Conservation (phyloP, 768 basidiomycete genomes). For the Agaricus blazei region DNA sequence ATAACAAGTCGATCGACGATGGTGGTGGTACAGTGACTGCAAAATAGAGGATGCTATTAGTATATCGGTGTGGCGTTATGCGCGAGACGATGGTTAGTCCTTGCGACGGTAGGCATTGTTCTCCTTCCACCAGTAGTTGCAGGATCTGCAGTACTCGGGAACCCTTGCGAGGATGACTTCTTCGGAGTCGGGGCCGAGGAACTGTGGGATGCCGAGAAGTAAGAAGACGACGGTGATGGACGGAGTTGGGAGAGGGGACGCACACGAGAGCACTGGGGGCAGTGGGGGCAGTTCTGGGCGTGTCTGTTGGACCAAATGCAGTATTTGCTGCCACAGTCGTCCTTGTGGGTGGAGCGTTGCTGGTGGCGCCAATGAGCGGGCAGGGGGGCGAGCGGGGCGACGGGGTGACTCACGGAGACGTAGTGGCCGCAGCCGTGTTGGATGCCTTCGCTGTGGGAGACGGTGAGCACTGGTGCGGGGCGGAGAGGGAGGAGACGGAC, state of each 20-base stretch:
- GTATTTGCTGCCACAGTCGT: constrained; percentile 48
- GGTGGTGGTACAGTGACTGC: constrained; percentile 7
- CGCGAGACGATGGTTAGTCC: constrained; percentile 12
- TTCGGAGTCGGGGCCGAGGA: constrained; percentile 62
- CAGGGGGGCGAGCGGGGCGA: constrained; percentile 6
- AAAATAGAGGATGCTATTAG: neutral
- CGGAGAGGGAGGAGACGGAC: constrained; percentile 24
- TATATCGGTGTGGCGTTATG: constrained; percentile 2
- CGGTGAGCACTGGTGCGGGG: constrained; percentile 13
- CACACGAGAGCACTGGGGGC: constrained; percentile 41
- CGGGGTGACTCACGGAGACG: constrained; percentile 43
- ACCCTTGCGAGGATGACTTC: constrained; percentile 53
- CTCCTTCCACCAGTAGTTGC: constrained; percentile 55
- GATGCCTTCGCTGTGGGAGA: constrained; percentile 57
- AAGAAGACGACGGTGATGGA: constrained; percentile 1
- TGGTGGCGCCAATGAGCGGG: constrained; percentile 19
- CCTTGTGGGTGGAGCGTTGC: constrained; percentile 46
- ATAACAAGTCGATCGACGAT: neutral
- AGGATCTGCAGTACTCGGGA: constrained; percentile 49
- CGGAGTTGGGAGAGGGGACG: constrained; percentile 15
- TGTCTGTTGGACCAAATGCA: constrained; percentile 33
- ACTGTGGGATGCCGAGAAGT: constrained; percentile 33
- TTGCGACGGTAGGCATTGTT: constrained; percentile 36
- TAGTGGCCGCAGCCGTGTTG: constrained; percentile 81
- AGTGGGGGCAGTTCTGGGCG: constrained; percentile 28